Conservation (phyloP, 2,329 filamentous ascomycete species). For the Colletotrichum neosansevieriae region DNA sequence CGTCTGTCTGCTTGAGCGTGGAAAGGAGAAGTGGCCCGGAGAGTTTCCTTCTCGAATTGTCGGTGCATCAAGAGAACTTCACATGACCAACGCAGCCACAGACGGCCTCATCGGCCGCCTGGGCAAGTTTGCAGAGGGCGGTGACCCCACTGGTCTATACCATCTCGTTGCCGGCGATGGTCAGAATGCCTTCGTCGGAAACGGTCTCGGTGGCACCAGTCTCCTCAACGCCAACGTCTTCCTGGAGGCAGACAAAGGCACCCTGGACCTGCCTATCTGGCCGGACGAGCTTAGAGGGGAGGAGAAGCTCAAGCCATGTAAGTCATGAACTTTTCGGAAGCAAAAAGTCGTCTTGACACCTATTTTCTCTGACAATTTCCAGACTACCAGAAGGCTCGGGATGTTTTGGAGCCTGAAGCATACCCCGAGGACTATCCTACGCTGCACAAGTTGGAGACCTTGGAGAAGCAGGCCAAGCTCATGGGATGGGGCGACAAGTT, state of each 20-base stretch:
- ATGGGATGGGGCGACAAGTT: slow-evolving; percentile 67
- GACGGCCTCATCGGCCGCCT: slow-evolving; percentile 51
- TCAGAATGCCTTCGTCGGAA: slow-evolving; percentile 56
- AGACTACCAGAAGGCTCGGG: slow-evolving; percentile 69
- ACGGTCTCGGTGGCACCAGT: slow-evolving; percentile 72
- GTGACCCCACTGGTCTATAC: slow-evolving; percentile 56
- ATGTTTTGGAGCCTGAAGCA: slow-evolving; percentile 67
- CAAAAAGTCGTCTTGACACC: background rate
- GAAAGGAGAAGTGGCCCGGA: slow-evolving; percentile 59
- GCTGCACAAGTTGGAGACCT: slow-evolving; percentile 68
- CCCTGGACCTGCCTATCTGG: slow-evolving; percentile 67
- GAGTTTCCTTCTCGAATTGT: slow-evolving; percentile 54
- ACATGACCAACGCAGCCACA: slow-evolving; percentile 44
- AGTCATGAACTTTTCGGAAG: slow-evolving; percentile 43
- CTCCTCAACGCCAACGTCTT: slow-evolving; percentile 77
- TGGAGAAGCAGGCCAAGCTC: slow-evolving; percentile 67
- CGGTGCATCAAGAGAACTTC: slow-evolving; percentile 50
- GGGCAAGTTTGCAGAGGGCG: slow-evolving; percentile 45
- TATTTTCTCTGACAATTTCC: background rate
- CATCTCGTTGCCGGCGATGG: slow-evolving; percentile 58
- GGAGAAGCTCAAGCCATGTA: slow-evolving; percentile 61
- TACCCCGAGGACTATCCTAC: slow-evolving; percentile 70
- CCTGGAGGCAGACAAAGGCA: slow-evolving; percentile 67
- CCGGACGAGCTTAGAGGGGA: slow-evolving; percentile 65
- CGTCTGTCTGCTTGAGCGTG: slow-evolving; percentile 60